These are phyloP conservation scores for Neurospora sp. DNA, from an alignment of 495 filamentous ascomycete species.

Conservation along the genomic window DNA sequence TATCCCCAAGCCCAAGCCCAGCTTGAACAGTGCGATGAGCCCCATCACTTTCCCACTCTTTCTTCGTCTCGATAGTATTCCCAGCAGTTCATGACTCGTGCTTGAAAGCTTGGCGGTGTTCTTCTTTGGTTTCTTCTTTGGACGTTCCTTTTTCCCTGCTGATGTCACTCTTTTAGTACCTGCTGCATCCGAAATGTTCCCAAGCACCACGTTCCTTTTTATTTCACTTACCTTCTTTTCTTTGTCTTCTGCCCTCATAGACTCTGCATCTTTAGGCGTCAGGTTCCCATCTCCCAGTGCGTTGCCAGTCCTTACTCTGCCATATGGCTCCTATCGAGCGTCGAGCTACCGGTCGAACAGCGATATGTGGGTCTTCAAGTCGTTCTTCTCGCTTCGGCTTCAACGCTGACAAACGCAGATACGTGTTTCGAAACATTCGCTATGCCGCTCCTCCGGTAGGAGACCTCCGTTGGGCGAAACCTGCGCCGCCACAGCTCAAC, in stretches of 20 bases:
- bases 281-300: neutral
- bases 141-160: neutral
- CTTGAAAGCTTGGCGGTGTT: neutral
- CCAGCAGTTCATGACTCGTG: neutral
- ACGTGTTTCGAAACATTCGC: slow-evolving; percentile 47
- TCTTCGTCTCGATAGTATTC: neutral
- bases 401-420: slow-evolving; percentile 13
- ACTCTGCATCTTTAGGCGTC: neutral
- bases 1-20: neutral
- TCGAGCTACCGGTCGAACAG: slow-evolving; percentile 7
- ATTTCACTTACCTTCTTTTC: neutral
- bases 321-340: slow-evolving; percentile 22
- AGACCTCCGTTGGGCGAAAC: slow-evolving; percentile 45
- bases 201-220: neutral
- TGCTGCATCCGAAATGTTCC: neutral
- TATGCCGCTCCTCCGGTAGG: slow-evolving; percentile 47
- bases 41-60: neutral
- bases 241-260: neutral
- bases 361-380: slow-evolving; percentile 9
- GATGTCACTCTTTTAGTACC: neutral
- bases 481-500: slow-evolving; percentile 36
- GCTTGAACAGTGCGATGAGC: neutral
- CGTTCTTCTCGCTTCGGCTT: neutral
- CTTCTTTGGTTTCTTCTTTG: neutral
- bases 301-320: slow-evolving; percentile 14